Base-by-base conservation (phyloP, 2,329 filamentous ascomycete species). In the Fusarium acutatum region DNA sequence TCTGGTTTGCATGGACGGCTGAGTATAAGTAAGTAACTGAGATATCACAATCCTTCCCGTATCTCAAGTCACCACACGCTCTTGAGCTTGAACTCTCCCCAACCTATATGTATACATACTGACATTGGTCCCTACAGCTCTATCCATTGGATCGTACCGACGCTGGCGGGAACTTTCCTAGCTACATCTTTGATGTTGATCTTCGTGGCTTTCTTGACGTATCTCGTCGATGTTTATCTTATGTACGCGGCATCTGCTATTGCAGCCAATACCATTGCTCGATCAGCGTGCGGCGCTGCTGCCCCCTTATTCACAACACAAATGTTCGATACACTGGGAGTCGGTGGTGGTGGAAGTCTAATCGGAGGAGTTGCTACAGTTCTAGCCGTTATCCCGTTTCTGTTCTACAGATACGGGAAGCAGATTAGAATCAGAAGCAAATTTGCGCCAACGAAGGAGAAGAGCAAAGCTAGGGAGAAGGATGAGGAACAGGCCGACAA, bases 1-100 rank as follows among this genome's bases (percentile, higher is more conserved):
- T 75, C 37, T 75, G 73, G 72, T 75, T 75, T 62, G 72, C 73
- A n/a, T 75, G 73, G 73, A 62, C 72, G 6, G 66, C 57, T n/a
- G 61, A 69, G 59, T 70, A 69, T 14, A 54, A 70, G 67, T 65
- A 49, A 69, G 59, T 59, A 17, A 28, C 9, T 26, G 7, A 24
- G 11, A n/a, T 26, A 30, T 28, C 20, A 37, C 18, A 37, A 22
- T 6, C 20, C 18, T 28, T 7, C 14, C 18, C 15, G 7, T 22
- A 17, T 18, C 24, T n/a, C 20, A 35, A 22, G 14, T 32, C 24
- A 15, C 20, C 18, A 35, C 18, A 35, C 20, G 30, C 24, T 20
- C 41, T 35, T 10, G 35, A 11, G 20, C 14, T 60, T 8, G 18
- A 28, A 6, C 6, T 8, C 9, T 20, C 17, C 14, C 30, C 32